A percentile compares a stretch with the other conserved stretches of the same genome.
These are phyloP conservation scores for Quercus engelmannii DNA, from an alignment of 306 rosid genomes.

Conservation along the genomic window DNA sequence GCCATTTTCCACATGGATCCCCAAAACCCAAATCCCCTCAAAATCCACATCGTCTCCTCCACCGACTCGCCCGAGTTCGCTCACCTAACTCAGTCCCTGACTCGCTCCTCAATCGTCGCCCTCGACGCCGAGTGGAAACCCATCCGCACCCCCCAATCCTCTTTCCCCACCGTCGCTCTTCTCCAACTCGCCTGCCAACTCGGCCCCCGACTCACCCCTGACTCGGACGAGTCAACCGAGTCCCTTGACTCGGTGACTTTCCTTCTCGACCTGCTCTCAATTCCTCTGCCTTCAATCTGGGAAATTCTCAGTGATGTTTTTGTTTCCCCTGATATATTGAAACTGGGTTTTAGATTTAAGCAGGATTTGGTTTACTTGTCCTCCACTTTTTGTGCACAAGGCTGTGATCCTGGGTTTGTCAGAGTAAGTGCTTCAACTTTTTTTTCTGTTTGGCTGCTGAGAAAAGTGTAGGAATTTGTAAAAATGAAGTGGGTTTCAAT, in stretches of 20 bases:
- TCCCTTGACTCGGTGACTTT: conserved; percentile 44
- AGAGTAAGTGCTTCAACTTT: conserved; percentile 35
- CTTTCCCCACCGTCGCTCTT: conserved; percentile 64
- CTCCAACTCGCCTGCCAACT: conserved; percentile 83
- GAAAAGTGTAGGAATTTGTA: conserved; percentile 7
- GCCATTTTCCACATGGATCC: conserved; percentile 34
- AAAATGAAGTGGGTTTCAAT: not conserved
- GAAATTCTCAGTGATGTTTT: conserved; percentile 48
- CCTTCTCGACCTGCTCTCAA: conserved; percentile 55
- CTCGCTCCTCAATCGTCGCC: conserved; percentile 61
- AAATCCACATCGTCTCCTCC: conserved; percentile 51
- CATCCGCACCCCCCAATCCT: conserved; percentile 32
- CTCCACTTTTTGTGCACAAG: conserved; percentile 63
- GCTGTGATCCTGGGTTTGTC: conserved; percentile 65
- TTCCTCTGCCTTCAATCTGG: conserved; percentile 64
- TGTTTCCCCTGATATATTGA: conserved; percentile 58
- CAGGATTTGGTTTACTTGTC: conserved; percentile 79
- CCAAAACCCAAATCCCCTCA: conserved; percentile 21
- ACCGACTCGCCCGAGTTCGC: conserved; percentile 66
- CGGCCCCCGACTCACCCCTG: conserved; percentile 14
- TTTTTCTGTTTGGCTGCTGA: conserved; percentile 10
- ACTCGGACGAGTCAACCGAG: conserved; percentile 24
- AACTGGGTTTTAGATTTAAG: conserved; percentile 82
- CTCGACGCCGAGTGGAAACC: conserved; percentile 98
- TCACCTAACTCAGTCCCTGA: conserved; percentile 35